Percentiles rank a stretch among this genome's conserved stretches.
phyloP scores from a whole-genome alignment of 345 rosid genomes.

The Ceriops tagal region DNA sequence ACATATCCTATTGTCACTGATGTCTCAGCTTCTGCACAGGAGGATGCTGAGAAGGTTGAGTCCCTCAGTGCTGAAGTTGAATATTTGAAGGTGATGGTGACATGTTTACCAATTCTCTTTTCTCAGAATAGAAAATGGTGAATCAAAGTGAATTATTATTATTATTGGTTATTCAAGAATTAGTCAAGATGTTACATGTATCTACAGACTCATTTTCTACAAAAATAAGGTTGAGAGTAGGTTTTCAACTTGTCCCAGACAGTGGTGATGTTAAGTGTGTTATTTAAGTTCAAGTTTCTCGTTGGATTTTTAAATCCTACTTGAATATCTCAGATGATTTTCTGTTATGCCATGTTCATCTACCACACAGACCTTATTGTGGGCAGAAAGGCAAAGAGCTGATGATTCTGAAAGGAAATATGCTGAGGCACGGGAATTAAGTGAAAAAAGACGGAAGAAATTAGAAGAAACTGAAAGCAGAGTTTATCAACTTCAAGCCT shows the following conservation, averaged over 20 bases:
- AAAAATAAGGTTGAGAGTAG: background rate
- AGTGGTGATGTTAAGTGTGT: no score
- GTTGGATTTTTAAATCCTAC: background rate
- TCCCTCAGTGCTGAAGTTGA: conserved; percentile 50
- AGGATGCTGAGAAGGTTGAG: conserved; percentile 42
- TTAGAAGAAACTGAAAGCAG: conserved; percentile 72
- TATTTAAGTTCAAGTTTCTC: background rate
- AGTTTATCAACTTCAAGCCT: conserved; percentile 78
- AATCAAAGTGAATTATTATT: background rate
- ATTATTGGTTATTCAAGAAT: background rate
- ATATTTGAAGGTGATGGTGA: conserved; percentile 55
- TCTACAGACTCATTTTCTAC: no score
- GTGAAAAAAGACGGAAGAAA: conserved; percentile 66
- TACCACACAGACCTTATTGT: conserved; percentile 48
- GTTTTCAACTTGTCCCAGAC: background rate
- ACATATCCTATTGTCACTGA: conserved; percentile 26
- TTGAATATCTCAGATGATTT: background rate
- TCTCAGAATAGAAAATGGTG: conserved; percentile 2
- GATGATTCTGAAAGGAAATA: conserved; percentile 61
- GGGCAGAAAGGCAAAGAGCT: conserved; percentile 69
- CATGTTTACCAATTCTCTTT: background rate
- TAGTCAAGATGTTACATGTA: no score
- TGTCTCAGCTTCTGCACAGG: conserved; percentile 21
- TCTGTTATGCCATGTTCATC: conserved; percentile 4
- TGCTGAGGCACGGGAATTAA: conserved; percentile 53